Base-by-base conservation (phyloP, 345 rosid genomes). In the Fremontodendron californicum region DNA sequence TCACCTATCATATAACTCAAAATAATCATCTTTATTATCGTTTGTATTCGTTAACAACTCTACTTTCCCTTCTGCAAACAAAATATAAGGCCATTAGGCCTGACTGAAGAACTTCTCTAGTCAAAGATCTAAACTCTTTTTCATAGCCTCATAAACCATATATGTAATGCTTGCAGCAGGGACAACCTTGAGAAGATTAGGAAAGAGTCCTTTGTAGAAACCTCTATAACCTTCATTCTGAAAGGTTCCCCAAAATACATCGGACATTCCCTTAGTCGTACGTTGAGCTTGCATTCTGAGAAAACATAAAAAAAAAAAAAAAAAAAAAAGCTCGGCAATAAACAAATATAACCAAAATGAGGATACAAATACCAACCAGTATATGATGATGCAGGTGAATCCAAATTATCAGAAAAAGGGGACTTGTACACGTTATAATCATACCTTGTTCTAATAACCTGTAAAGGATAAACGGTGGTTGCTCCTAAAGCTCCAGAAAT, bases 271-370 rank as follows among this genome's bases (percentile, higher is more conserved):
- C 75, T 82, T 79, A 70, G 78, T 62, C 19, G 88, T 52, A 74
- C 79, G 85, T 61, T 96, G 93, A 67, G 99, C 99, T 92, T 93
- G 99, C 96, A 93, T 81, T 89, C 98, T 96, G 87, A 75, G 57
- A 71, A 79, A 54, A 55, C n/a, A n/a, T n/a, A 23, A 61, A 29
- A 64, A 80, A 43, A 45, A 12, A 13, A 35, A 64, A 79, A 49
- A 45, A 12, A 13, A 35, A 64, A 62, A 62, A 43, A 21, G 49
- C 43, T 21, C 48, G 37, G 43, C 19, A 57, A 37, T 45, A 21
- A 43, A 27, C 1, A 49, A 43, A 35, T 35, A 77, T 3, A 31
- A 62, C 39, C 31, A 81, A 21, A 8, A 49, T 18, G 10, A 27
- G 3, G 8, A 46, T 63, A 19, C 57, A 21, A 19, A 10, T 4